Conservation (phyloP, 1,284 basidiomycete species). For the Cutaneotrichosporon sp. region DNA sequence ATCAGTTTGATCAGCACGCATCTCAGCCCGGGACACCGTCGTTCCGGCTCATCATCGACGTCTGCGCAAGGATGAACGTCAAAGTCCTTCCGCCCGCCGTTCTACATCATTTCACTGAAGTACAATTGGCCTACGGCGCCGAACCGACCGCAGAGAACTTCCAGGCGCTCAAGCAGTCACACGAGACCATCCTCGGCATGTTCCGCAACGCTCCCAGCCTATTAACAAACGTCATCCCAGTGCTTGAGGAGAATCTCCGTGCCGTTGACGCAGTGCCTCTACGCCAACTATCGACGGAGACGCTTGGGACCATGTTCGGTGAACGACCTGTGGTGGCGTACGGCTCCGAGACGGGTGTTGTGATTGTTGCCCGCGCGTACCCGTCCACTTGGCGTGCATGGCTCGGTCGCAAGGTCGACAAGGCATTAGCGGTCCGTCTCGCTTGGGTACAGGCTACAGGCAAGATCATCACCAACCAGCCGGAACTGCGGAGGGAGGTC, state of each 20-base stretch:
- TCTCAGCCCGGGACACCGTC: constrained; percentile 64
- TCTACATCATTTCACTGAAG: constrained; percentile 84
- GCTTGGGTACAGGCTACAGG: constrained; percentile 71
- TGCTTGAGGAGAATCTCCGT: constrained; percentile 84
- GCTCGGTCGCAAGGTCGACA: constrained; percentile 76
- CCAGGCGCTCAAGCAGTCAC: constrained; percentile 56
- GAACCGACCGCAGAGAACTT: constrained; percentile 53
- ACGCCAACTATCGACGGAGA: constrained; percentile 72
- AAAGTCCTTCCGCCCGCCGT: constrained; percentile 78
- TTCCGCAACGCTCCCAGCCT: constrained; percentile 74
- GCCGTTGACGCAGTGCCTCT: constrained; percentile 66
- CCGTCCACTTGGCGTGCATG: constrained; percentile 81
- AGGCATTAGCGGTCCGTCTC: constrained; percentile 63
- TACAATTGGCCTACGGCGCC: constrained; percentile 59
- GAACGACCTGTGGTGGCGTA: constrained; percentile 57
- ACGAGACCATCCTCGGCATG: constrained; percentile 79
- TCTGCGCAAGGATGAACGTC: constrained; percentile 78
- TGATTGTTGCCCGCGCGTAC: constrained; percentile 70
- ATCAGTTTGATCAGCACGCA: constrained; percentile 74
- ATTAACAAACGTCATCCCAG: constrained; percentile 83
- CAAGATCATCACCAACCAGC: constrained; percentile 60
- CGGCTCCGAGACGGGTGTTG: constrained; percentile 53
- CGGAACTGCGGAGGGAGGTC: constrained; percentile 64
- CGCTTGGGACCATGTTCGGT: constrained; percentile 84
- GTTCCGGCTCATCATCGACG: constrained; percentile 77